Conservation (phyloP, 768 basidiomycete species). For the Pleurotus giganteus region DNA sequence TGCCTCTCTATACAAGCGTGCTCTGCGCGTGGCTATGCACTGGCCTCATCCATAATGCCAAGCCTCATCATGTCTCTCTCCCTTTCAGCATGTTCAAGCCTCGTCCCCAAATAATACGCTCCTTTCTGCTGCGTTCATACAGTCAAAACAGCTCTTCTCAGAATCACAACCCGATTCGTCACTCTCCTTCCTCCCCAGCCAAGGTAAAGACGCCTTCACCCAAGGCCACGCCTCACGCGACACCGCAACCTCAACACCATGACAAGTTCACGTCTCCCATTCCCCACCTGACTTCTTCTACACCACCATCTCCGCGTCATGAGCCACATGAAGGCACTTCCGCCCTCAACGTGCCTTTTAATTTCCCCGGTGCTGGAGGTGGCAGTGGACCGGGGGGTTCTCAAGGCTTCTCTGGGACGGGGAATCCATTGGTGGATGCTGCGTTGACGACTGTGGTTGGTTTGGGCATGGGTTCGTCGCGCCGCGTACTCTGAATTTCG, state of each 20-base stretch:
- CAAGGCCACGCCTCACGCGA: background rate
- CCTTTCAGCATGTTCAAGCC: too few relatives aligned
- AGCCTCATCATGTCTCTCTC: background rate
- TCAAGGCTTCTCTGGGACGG: background rate
- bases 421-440: slow-evolving; percentile 45
- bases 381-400: slow-evolving; percentile 14
- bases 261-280: slow-evolving; percentile 1
- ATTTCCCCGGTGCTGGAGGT: slow-evolving; percentile 40
- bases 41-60: background rate
- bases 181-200: background rate
- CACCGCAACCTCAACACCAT: background rate
- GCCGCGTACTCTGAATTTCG: background rate
- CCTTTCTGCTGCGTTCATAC: too few relatives aligned
- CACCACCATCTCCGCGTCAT: slow-evolving; percentile 27
- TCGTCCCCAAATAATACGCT: too few relatives aligned
- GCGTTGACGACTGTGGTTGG: slow-evolving; percentile 59
- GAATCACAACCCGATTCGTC: background rate
- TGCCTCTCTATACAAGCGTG: too few relatives aligned
- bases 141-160: too few relatives aligned
- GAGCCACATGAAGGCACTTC: slow-evolving; percentile 42
- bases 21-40: background rate
- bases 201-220: background rate
- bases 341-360: slow-evolving; percentile 36
- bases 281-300: background rate
- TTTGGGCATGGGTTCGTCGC: slow-evolving; percentile 51